Base-by-base conservation (phyloP, 2,329 filamentous ascomycete genomes). In the Diaporthe nobilis region DNA sequence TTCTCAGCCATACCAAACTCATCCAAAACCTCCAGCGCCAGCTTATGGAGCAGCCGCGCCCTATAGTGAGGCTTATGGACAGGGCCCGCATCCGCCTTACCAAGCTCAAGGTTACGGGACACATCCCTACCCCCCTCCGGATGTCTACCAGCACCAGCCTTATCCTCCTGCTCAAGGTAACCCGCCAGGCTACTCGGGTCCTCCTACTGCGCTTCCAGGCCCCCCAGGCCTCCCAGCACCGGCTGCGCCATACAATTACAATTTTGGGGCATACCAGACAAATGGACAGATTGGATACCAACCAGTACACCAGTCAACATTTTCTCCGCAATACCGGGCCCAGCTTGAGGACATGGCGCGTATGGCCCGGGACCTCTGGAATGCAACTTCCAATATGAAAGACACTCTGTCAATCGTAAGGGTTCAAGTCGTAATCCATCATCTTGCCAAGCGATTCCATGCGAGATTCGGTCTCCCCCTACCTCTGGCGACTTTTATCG, bases 331-430 rank as follows among this genome's bases (percentile, higher is more conserved):
- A 42, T 87, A 90, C 77, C 83, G 86, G 75, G 76, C 80, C 25
- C 88, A 89, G 77, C 83, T 91, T 10, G 87, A 90, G 65, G 84
- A 88, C 61, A 84, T 94, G 76, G 87, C 88, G 13, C 85, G 84
- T 57, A 87, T 88, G 80, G 89, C 91, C 6, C 88, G 90, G 75
- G 89, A 91, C 34, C 83, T 93, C 49, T 96, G 93, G 93, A 89
- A 89, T 77, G 84, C 86, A 31, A 88, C 92, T 3, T 88, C 87
- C 10, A 87, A 87, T 4, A 85, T 94, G 77, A 90, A 90, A 78
- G 89, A 92, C 70, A 83, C 95, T 22, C 88, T 92, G 20, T 88
- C 89, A 53, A 89, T 89, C 76, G 87, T 94, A 63, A 91, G 91
- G 78, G 87, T 94, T 22, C 90, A 90, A 76, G 88, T 91, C 63